Evolutionary conservation across 306 rosid species (phyloP).

Genomic region (Urtica urens): DNA sequence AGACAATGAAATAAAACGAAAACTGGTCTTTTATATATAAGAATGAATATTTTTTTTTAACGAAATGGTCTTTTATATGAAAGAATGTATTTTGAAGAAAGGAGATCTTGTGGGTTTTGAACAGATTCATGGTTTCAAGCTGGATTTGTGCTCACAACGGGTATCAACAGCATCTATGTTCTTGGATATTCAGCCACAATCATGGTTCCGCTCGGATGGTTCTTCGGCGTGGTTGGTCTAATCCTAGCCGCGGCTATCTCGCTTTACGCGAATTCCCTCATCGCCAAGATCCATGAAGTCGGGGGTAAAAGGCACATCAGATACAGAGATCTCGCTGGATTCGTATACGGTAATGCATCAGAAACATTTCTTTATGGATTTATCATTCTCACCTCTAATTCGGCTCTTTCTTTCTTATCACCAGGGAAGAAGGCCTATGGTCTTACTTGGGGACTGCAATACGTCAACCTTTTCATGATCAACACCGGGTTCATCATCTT

Average conservation of each 20-base stretch:
- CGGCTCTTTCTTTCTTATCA: conserved; percentile 7
- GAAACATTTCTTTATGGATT: background rate
- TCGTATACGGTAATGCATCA: conserved; percentile 48
- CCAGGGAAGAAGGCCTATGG: conserved; percentile 73
- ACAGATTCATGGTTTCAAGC: conserved; percentile 87
- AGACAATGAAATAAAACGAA: too few species aligned
- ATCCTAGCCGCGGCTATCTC: conserved; percentile 62
- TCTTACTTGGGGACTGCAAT: conserved; percentile 84
- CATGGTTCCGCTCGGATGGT: conserved; percentile 94
- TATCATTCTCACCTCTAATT: background rate
- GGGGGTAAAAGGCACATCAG: conserved; percentile 92
- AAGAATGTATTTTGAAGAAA: background rate
- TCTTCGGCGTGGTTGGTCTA: conserved; percentile 54
- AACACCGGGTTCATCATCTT: conserved; percentile 75
- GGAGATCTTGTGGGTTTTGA: background rate
- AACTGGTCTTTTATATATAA: too few species aligned
- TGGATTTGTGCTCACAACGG: conserved; percentile 81
- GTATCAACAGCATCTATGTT: conserved; percentile 82
- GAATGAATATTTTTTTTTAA: background rate
- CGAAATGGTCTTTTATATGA: background rate
- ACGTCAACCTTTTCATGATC: conserved; percentile 89
- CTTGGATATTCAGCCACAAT: conserved; percentile 79
- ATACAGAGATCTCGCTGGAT: conserved; percentile 91
- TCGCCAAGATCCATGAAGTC: conserved; percentile 82
- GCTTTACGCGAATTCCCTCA: conserved; percentile 62